Base-by-base conservation (phyloP, 169 alveolate genomes). In the Babesia bigemina region DNA sequence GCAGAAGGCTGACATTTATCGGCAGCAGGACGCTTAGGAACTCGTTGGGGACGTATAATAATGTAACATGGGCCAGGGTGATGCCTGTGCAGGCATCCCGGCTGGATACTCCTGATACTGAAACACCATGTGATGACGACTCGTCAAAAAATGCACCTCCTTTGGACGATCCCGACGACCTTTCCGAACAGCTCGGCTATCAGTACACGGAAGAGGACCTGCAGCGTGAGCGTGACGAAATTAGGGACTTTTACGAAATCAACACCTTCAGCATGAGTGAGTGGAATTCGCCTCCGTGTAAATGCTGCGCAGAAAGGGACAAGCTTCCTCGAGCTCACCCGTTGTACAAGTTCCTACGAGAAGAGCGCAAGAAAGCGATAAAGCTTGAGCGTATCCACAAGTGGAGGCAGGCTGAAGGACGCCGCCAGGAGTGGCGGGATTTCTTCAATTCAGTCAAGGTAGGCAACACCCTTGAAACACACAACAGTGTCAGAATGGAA, bases 241-340 rank as follows among this genome's bases (percentile, higher is more conserved):
- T 79, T 57, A 49, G 74, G 22, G 67, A 79, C 48, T 58, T 63
- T 45, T 70, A 55, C 55, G 63, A 49, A 16, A 21, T 79, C 45
- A 79, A 79, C 75, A 22, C 75, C 28, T 79, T 70, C 63, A 60
- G 84, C 44, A 79, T 70, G 79, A 79, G 87, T 79, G 61, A 8
- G 79, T 67, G 16, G 8, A 14, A 10, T 21, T 16, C 16, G 14
- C n/a, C 8, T 8, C 24, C 26, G 44, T 17, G 56, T 36, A 7
- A 13, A 50, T 66, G 8, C 19, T 28, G 24, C 16, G 24, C 70
- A 82, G 89, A 36, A 45, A 65, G 61, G 52, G 89, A 82, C 42
- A 82, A 56, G 49, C 63, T 82, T 28, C 85, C 85, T 16, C 44
- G 89, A 16, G 89, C 89, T 6, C 89, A 82, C 42, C 89, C 89